These are phyloP conservation scores for Hypoxylon crocopeplum DNA, from an alignment of 495 filamentous ascomycete genomes.

Conservation along the genomic window DNA sequence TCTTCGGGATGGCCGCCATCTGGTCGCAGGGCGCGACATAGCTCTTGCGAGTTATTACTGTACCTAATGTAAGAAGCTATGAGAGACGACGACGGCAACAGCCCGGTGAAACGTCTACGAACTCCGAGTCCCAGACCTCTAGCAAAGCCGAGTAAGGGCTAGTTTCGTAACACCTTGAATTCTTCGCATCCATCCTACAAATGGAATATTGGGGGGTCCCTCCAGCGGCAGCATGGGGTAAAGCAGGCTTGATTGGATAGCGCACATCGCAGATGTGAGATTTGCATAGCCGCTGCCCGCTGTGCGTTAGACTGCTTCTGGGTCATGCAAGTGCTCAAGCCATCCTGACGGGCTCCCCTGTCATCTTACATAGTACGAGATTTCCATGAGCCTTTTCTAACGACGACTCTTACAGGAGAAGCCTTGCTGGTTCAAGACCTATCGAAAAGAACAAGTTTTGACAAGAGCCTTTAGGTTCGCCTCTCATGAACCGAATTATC, in stretches of 20 bases:
- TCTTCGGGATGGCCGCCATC: slow-evolving; percentile 15
- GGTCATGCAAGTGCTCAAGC: slow-evolving; percentile 47
- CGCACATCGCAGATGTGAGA: slow-evolving; percentile 38
- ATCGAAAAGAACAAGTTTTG: background rate
- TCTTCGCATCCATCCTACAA: slow-evolving; percentile 29
- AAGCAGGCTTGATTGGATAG: slow-evolving; percentile 39
- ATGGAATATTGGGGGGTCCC: slow-evolving; percentile 24
- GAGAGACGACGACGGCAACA: slow-evolving; percentile 5
- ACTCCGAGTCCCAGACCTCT: slow-evolving; percentile 5
- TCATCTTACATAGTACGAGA: slow-evolving; percentile 37
- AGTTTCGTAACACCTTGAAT: slow-evolving; percentile 11
- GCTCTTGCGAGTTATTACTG: slow-evolving; percentile 7
- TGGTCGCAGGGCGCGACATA: slow-evolving; percentile 12
- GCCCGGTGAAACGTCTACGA: slow-evolving; percentile 19
- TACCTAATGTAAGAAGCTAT: slow-evolving; percentile 8
- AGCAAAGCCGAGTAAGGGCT: slow-evolving; percentile 6
- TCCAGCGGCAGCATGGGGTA: slow-evolving; percentile 38
- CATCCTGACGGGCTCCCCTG: slow-evolving; percentile 40
- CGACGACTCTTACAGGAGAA: slow-evolving; percentile 21
- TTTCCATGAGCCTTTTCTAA: slow-evolving; percentile 36
- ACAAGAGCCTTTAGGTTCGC: slow-evolving; percentile 14
- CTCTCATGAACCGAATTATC: slow-evolving; percentile 12
- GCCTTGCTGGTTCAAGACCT: slow-evolving; percentile 1
- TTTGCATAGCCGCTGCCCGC: slow-evolving; percentile 50
- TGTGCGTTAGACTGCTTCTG: slow-evolving; percentile 47